Base-by-base conservation (phyloP, 2,329 filamentous ascomycete genomes). In the Boeremia lycopersici region DNA sequence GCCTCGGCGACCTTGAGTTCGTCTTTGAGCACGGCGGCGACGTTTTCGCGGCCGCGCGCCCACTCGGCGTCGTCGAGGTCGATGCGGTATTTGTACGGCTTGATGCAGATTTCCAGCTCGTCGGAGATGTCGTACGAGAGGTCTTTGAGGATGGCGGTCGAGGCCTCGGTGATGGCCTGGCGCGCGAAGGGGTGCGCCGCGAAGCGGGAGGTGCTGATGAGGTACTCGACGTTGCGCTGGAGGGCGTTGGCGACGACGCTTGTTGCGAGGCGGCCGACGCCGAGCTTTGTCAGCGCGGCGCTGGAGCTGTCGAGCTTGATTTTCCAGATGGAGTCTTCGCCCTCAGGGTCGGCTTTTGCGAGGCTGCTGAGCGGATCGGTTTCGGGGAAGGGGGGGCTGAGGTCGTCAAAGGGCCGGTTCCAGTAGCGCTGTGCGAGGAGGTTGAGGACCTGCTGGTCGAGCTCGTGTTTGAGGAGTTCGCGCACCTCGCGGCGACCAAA, bases 101-200 rank as follows among this genome's bases (percentile, higher is more conserved):
- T 99, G 77, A 99, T 96, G 72, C 93, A 99, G 72, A 98, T 98
- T 75, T 99, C 95, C 1, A 99, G 90, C 76, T 98, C 95, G 69
- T 99, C 96, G 60, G 90, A 95, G 1, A 96, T 99, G 76, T 93
- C 95, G 77, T 97, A 98, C 61, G 96, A 96, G 12, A 93, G 84
- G 68, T 99, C 95, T 62, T 95, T 95, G 11, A 99, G 79, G 48
- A 99, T 98, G 25, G 86, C 89, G 0, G 91, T 89, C 1, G 92
- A 91, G 1, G 95, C 93, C 65, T 97, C 92, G 42, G 87, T 89
- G 62, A 99, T 98, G n/a, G 91, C 90, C 74, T 95, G 87, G 31
- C 91, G 88, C 9, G 95, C 95, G 67, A 95, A 96, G 0, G 96
- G 95, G 69, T 99, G 95, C 39, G 88, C 86, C 17, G 89, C 84